Conservation (phyloP, 2,329 filamentous ascomycete species). For the Botrytis tulipae region DNA sequence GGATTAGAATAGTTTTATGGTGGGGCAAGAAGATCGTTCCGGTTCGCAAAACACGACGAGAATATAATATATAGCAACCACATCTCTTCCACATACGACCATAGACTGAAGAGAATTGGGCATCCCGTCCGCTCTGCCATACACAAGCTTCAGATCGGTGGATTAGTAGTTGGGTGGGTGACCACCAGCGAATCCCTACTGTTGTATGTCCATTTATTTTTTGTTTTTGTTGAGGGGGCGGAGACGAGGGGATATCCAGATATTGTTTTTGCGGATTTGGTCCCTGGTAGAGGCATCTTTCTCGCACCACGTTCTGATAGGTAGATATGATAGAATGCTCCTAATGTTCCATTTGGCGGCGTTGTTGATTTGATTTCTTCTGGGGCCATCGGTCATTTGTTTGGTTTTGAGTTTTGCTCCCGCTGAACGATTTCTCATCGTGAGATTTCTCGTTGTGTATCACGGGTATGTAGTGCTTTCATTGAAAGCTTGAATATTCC, state of each 20-base stretch:
- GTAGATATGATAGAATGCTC: no score
- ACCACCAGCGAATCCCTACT: not conserved
- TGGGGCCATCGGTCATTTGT: not conserved
- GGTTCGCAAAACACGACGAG: not conserved
- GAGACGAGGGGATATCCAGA: not conserved
- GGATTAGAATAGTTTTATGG: not conserved
- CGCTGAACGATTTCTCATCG: not conserved
- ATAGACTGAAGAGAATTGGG: not conserved
- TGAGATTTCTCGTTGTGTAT: not conserved
- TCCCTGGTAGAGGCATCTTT: not conserved
- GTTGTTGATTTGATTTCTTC: not conserved
- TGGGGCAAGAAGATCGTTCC: not conserved
- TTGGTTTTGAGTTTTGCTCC: not conserved
- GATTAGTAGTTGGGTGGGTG: not conserved
- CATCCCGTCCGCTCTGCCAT: not conserved
- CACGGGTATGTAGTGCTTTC: not conserved
- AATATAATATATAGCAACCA: not conserved
- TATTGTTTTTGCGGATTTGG: not conserved
- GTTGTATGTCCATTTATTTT: not conserved
- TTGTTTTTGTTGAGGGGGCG: not conserved
- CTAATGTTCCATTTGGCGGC: no score
- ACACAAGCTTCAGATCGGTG: not conserved
- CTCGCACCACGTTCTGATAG: not conserved
- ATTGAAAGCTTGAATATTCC: not conserved
- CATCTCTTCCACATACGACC: not conserved